Base-by-base conservation (phyloP, 2,329 filamentous ascomycete genomes). In the Berkeleyomyces basicola region DNA sequence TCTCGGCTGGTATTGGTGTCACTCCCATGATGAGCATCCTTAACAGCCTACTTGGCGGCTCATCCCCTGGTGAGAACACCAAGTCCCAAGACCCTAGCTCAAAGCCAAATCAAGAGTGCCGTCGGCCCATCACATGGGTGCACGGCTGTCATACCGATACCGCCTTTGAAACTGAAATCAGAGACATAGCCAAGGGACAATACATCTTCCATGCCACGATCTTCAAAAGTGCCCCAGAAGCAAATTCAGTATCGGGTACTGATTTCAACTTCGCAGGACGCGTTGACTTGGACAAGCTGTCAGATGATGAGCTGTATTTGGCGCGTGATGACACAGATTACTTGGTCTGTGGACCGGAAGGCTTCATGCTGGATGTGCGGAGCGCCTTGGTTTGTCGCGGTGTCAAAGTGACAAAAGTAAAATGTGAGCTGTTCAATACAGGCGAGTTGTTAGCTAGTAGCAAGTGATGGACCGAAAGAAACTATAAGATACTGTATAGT, bases 351-450 rank as follows among this genome's bases (percentile, higher is more conserved):
- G 88, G 87, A 0, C 87, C 87, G 0, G 77, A 78, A 65, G 70
- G 71, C 6, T 91, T 90, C 75, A 91, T 91, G 88, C 68, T 77
- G 7, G 79, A 82, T 44, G 74, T 81, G 31, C 75, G 81, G 66
- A 71, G 72, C 6, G 77, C 74, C 67, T 74, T 90, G 63, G 72
- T 77, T 67, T 73, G 68, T 2, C 72, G 75, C 62, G 85, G 84
- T 0, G 84, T 90, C 1, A 71, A 75, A 1, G 71, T 72, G n/a
- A 77, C 77, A 39, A 79, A 82, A 67, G 78, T 88, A 62, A 79
- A 83, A 68, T 77, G 88, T 67, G 87, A 90, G 72, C 71, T 87
- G 39, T 89, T 88, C 67, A 79, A 77, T n/a, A 83, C 82, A 0
- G 82, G 82, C 14, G 73, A 76, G 61, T 69, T 75, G 11, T 36